Conservation (phyloP, 139 green algal genomes). For the Chlamydomonas schloesseri region DNA sequence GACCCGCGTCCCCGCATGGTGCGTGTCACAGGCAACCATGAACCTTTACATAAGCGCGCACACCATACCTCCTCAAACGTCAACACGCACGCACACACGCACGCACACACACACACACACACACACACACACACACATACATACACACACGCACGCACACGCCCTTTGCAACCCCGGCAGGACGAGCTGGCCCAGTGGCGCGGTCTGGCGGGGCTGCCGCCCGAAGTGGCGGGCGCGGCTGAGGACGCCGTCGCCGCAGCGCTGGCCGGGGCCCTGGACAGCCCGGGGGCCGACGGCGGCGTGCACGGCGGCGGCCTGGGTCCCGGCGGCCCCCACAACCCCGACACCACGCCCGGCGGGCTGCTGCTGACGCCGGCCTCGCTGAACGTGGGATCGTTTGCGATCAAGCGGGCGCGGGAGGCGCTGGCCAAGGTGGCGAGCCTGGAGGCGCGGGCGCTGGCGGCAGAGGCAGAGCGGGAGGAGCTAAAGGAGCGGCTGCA, state of each 20-base stretch:
- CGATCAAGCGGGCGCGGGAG: slow-evolving; percentile 40
- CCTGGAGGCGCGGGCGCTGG: not conserved
- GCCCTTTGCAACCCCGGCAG: too few species aligned
- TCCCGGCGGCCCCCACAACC: too few species aligned
- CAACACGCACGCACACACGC: not conserved
- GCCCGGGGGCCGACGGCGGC: not conserved
- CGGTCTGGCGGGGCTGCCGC: slow-evolving; percentile 27
- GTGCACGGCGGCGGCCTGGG: not conserved
- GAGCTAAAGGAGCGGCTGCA: slow-evolving; percentile 34
- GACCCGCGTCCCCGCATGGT: too few species aligned
- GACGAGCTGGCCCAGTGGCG: slow-evolving; percentile 39
- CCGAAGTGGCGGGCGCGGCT: not conserved
- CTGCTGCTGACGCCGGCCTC: not conserved
- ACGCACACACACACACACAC: not conserved
- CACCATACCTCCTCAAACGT: too few species aligned
- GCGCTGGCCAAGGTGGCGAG: slow-evolving; percentile 8
- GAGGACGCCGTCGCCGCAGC: not conserved
- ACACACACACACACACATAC: not conserved
- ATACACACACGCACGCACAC: not conserved
- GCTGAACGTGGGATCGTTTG: slow-evolving; percentile 38
- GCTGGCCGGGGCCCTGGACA: not conserved
- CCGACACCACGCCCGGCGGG: not conserved
- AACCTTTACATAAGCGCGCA: too few species aligned
- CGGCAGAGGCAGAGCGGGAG: slow-evolving; percentile 14
- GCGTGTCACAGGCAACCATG: too few species aligned